Evolutionary conservation across 2,329 filamentous ascomycete genomes (phyloP), one percentile per base, ranked within the genome.

Genomic region (Magnaporthiopsis incrustans): DNA sequence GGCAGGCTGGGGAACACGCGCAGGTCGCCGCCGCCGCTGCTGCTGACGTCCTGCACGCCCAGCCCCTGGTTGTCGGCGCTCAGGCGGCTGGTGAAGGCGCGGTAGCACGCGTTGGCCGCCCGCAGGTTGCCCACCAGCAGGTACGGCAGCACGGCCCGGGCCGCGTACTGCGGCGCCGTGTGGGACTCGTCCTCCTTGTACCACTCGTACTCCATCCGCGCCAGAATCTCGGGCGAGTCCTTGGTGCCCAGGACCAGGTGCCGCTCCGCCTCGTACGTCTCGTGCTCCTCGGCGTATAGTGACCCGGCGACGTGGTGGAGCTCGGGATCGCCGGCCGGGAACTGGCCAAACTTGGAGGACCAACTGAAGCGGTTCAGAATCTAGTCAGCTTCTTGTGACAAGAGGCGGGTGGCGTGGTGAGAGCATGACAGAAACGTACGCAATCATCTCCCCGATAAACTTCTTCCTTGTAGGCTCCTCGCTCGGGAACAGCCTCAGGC

Each of bases 391-490:
- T 57, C 56, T 18, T 15, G 26, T 44, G 59, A 44, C 15, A 11
- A 12, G 6, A 15, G 30, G 10, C 32, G 56, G 6, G 30, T 18
- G 12, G 25, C n/a, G 25, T 3, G 26, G 7, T 26, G 26, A 15
- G 4, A 3, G 27, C 10, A 35, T 6, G 6, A 12, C 33, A 12
- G 3, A n/a, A n/a, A 78, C 86, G 67, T 77, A 91, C 84, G 83
- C 84, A 69, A 97, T 87, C 73, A 93, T 89, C 74, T 97, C 93
- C 30, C 85, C 86, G 57, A 98, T 89, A 73, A 93, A 97, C 77
- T 91, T 91, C 85, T 97, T 98, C 73, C 93, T 85, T 64, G 90
- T 96, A 4, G 94, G 94, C 78, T 99, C 95, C 63, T 89, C 87
- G 32, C 84, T 79, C 18, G 89, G 86, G 71, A 99, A 98, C 53